Evolutionary conservation across 768 basidiomycete genomes (phyloP), one percentile per base, ranked within the genome.

Genomic region (Phanerochaete sordida): DNA sequence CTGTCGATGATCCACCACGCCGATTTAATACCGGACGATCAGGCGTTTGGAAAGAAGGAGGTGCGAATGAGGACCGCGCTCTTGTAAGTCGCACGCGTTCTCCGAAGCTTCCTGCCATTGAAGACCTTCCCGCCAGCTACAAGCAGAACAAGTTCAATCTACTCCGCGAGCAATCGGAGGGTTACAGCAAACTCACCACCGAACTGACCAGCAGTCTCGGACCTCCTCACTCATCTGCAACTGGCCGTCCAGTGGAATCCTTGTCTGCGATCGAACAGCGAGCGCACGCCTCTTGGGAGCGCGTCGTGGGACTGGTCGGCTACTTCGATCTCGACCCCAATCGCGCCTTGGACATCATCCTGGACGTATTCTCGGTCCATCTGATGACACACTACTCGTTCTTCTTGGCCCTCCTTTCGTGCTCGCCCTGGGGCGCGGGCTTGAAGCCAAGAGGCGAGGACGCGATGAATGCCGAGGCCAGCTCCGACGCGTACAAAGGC

Each of bases 111-210:
- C 30, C 47, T 1, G 4, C 31, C 5, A 16, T 49, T 37, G 55
- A 59, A 54, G 39, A 59, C 24, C 46, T 62, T 26, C 26, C 19
- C 56, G 26, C n/a, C 69, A 95, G 93, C 71, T 96, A 95, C 78
- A 95, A 94, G 73, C 96, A 99, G 73, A 94, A 94, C 76, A 99
- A 98, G 74, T 96, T 95, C 79, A 99, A 98, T 70, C 83, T 99
- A 39, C 83, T 98, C 16, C 89, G 97, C 37, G 97, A 99, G 76
- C 93, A 97, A 67, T 95, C 95, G 0, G 96, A 98, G 76, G 97
- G 97, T 8, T 99, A 94, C 76, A 93, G 93, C 71, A 95, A 95
- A 73, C 84, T 98, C 31, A 84, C 88, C 27, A 84, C 89, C 11
- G 93, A 98, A 68, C 77, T 99, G 39, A 85, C 86, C 12, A 86